A percentile compares a stretch with the other conserved stretches of the same genome.
These are phyloP conservation scores for Pseudocercospora crystallina DNA, from an alignment of 2,329 filamentous ascomycete genomes.

Conservation along the genomic window DNA sequence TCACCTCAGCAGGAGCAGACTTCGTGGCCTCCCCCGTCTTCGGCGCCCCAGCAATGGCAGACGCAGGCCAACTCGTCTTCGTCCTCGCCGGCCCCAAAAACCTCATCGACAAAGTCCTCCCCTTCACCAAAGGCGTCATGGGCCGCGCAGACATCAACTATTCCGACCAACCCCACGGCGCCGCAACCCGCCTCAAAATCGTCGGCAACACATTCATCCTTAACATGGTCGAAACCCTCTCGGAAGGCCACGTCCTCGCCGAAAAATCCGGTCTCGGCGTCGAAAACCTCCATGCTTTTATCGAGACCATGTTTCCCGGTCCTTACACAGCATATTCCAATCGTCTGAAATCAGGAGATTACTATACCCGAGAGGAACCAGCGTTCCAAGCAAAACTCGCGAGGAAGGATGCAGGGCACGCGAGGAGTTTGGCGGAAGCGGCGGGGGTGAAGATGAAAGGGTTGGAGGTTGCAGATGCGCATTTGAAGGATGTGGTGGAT, in stretches of 20 bases:
- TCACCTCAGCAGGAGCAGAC: slow-evolving; percentile 61
- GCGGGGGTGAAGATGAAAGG: slow-evolving; percentile 64
- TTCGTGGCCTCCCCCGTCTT: slow-evolving; percentile 78
- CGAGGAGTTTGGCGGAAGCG: slow-evolving; percentile 62
- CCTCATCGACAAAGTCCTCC: slow-evolving; percentile 63
- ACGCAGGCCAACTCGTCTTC: slow-evolving; percentile 68
- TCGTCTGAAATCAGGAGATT: slow-evolving; percentile 73
- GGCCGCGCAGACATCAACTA: slow-evolving; percentile 69
- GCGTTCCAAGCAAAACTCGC: slow-evolving; percentile 81
- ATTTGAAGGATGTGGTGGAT: slow-evolving; percentile 68
- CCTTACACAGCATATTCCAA: slow-evolving; percentile 72
- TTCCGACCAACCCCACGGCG: slow-evolving; percentile 65
- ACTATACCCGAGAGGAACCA: slow-evolving; percentile 73
- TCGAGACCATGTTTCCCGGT: slow-evolving; percentile 73
- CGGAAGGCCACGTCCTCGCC: slow-evolving; percentile 74
- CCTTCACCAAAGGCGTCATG: slow-evolving; percentile 73
- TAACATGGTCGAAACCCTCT: slow-evolving; percentile 76
- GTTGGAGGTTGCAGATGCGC: slow-evolving; percentile 65
- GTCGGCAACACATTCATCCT: slow-evolving; percentile 85
- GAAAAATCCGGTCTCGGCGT: slow-evolving; percentile 77
- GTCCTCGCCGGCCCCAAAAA: slow-evolving; percentile 67
- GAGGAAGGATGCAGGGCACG: slow-evolving; percentile 78
- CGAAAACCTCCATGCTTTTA: slow-evolving; percentile 67
- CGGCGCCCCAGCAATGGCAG: slow-evolving; percentile 68
- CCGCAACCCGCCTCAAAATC: slow-evolving; percentile 72